phyloP scores from a whole-genome alignment of 2,329 filamentous ascomycete genomes.

The Epichloe scottii region DNA sequence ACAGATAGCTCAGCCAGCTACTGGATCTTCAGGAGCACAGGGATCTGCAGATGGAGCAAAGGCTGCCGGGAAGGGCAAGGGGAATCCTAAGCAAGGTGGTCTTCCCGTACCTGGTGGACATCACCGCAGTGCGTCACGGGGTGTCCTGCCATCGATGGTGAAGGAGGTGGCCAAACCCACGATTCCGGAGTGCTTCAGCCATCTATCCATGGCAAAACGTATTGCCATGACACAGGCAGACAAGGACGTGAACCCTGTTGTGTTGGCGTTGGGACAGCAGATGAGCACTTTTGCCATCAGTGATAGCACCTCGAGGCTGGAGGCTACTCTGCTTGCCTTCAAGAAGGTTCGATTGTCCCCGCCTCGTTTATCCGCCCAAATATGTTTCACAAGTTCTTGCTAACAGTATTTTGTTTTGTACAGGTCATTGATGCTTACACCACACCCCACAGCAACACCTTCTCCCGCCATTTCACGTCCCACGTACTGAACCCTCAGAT shows the following conservation, averaged over 20 bases:
- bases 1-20: conserved; percentile 28
- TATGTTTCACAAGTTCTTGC: not conserved
- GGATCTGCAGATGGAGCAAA: conserved; percentile 24
- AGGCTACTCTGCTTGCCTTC: conserved; percentile 79
- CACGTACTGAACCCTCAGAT: conserved; percentile 92
- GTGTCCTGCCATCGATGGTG: conserved; percentile 20
- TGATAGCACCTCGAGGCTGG: conserved; percentile 77
- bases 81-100: conserved; percentile 34
- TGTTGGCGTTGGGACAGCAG: conserved; percentile 77
- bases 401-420: too few relatives aligned
- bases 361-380: not conserved
- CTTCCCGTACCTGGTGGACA: conserved; percentile 20
- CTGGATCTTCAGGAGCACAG: conserved; percentile 10
- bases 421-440: conserved; percentile 88
- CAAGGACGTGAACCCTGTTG: conserved; percentile 73
- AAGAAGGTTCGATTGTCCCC: conserved; percentile 49
- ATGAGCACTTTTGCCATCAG: conserved; percentile 81
- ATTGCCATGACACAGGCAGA: conserved; percentile 45
- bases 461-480: conserved; percentile 82
- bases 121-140: conserved; percentile 22
- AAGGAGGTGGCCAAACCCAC: conserved; percentile 44
- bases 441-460: conserved; percentile 70
- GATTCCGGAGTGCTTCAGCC: conserved; percentile 63
- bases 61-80: conserved; percentile 29
- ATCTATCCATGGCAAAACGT: conserved; percentile 57